Percentiles rank a stretch among this genome's conserved stretches.
Conservation (phyloP, 306 rosid species). For the Parietaria judaica region DNA sequence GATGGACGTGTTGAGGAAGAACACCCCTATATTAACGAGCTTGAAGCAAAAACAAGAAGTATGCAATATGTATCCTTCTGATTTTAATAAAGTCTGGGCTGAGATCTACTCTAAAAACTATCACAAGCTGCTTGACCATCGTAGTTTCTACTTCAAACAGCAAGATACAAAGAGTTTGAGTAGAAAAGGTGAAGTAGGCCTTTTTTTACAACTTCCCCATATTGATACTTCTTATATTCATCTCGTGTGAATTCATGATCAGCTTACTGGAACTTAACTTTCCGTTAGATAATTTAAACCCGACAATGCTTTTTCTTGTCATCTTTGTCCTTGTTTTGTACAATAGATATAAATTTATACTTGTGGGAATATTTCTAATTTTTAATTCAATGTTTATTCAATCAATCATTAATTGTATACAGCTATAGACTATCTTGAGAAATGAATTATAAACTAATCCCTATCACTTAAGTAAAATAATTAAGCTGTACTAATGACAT, state of each 20-base stretch:
- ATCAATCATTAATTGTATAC: too few relatives aligned
- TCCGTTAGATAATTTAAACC: neutral
- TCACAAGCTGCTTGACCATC: conserved; percentile 98
- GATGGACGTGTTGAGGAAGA: conserved; percentile 85
- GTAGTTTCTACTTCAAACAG: conserved; percentile 98
- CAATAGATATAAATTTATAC: neutral
- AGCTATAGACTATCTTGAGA: too few relatives aligned
- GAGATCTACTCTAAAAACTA: conserved; percentile 93
- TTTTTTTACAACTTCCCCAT: neutral
- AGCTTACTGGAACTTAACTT: neutral
- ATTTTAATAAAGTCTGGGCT: conserved; percentile 96
- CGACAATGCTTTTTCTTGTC: neutral
- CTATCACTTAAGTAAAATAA: too few relatives aligned
- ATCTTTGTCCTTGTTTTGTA: neutral
- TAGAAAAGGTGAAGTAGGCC: conserved; percentile 61
- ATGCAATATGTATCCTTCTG: conserved; percentile 87
- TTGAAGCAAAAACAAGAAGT: conserved; percentile 98
- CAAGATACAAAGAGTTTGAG: conserved; percentile 92
- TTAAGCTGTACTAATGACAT: too few relatives aligned
- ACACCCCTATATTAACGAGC: conserved; percentile 72
- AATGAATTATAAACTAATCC: too few relatives aligned
- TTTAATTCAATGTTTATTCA: too few relatives aligned
- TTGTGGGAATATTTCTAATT: too few relatives aligned
- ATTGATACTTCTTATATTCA: too few relatives aligned
- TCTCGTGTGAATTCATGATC: neutral